phyloP scores from a whole-genome alignment of 1,139 yeast species.

The Yarrowia galli region DNA sequence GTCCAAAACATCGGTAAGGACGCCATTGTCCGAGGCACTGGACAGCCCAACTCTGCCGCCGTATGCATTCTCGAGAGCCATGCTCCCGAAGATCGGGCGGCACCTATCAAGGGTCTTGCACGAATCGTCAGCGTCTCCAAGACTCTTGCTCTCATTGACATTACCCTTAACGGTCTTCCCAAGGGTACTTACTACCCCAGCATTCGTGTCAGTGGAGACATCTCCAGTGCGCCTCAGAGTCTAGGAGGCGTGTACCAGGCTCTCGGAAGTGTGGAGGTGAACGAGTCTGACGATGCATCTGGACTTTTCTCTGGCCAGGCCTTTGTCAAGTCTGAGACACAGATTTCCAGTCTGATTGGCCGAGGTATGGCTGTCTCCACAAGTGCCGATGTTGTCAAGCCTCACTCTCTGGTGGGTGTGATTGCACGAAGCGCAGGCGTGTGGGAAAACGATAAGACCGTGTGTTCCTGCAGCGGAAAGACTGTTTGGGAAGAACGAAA shows the following conservation, averaged over 20 bases:
- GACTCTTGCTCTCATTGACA: constrained; percentile 66
- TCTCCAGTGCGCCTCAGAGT: constrained; percentile 73
- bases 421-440: constrained; percentile 96
- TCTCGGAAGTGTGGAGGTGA: constrained; percentile 53
- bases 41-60: constrained; percentile 86
- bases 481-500: constrained; percentile 93
- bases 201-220: constrained; percentile 74
- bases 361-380: constrained; percentile 71
- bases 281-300: constrained; percentile 48
- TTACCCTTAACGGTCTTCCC: constrained; percentile 73
- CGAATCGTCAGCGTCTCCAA: constrained; percentile 75
- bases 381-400: constrained; percentile 50
- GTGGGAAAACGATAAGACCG: constrained; percentile 94
- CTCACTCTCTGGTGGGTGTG: constrained; percentile 73
- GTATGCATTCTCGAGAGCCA: constrained; percentile 87
- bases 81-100: constrained; percentile 56
- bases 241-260: constrained; percentile 66
- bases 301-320: constrained; percentile 60
- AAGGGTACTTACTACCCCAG: constrained; percentile 74
- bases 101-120: constrained; percentile 86
- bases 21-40: constrained; percentile 92
- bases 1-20: constrained; percentile 80
- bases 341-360: constrained; percentile 75
- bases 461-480: constrained; percentile 94
- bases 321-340: constrained; percentile 59